Conservation (phyloP, 139 green algal genomes). For the Picochlorum costavermella region DNA sequence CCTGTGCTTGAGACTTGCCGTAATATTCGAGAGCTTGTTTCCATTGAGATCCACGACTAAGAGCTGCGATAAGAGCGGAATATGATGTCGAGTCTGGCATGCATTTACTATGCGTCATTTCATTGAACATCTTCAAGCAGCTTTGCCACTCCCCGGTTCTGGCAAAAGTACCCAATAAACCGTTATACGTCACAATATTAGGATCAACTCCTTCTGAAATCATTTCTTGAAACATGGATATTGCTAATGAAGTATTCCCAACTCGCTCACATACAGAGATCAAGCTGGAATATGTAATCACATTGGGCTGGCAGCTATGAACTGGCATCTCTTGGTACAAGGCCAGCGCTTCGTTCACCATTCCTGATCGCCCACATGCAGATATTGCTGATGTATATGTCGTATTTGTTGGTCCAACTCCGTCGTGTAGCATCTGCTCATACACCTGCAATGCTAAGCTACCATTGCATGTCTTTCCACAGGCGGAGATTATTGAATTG, state of each 20-base stretch:
- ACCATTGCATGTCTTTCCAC: conserved; percentile 62
- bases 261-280: conserved; percentile 63
- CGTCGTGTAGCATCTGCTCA: conserved; percentile 42
- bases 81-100: conserved; percentile 70
- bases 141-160: conserved; percentile 48
- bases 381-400: conserved; percentile 74
- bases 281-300: conserved; percentile 81
- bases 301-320: conserved; percentile 47
- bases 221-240: conserved; percentile 32
- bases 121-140: conserved; percentile 63
- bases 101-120: conserved; percentile 60
- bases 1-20: conserved; percentile 15
- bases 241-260: conserved; percentile 15
- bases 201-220: conserved; percentile 9
- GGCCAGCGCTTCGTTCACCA: conserved; percentile 41
- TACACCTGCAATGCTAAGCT: conserved; percentile 38
- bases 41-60: conserved; percentile 27
- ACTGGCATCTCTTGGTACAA: conserved; percentile 66
- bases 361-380: conserved; percentile 51
- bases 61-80: conserved; percentile 59
- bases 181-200: conserved; percentile 37
- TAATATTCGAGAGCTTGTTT: conserved; percentile 13
- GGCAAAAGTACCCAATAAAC: conserved; percentile 18
- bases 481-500: conserved; percentile 68
- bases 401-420: conserved; percentile 57